phyloP scores from a whole-genome alignment of 345 rosid species.

The Pseudoturritis turrita region DNA sequence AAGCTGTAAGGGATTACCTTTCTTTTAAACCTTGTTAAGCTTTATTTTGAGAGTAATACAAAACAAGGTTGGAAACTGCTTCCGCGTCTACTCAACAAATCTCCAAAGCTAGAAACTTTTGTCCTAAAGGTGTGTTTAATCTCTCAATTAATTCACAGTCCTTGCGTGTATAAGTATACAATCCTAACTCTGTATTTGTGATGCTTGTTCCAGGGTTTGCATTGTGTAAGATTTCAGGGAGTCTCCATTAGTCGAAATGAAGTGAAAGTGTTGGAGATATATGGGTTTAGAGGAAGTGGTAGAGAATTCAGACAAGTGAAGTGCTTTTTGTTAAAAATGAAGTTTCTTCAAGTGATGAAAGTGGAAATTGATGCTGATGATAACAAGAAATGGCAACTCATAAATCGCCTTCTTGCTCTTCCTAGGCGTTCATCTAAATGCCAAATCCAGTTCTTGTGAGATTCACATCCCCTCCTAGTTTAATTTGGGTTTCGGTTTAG shows the following conservation, averaged over 20 bases:
- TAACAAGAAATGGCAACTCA: not conserved
- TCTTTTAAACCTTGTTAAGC: not conserved
- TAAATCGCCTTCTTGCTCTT: not conserved
- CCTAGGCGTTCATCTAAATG: not conserved
- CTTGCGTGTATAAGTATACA: too few relatives aligned
- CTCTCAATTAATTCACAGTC: not conserved
- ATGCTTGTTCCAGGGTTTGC: not conserved
- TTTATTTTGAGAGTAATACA: not conserved
- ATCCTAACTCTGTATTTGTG: too few relatives aligned
- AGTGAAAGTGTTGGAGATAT: conserved; percentile 3
- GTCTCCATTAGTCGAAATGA: not conserved
- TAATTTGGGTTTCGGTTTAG: not conserved
- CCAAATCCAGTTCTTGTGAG: not conserved
- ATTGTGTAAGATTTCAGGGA: not conserved
- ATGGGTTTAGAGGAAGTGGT: not conserved
- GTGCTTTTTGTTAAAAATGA: not conserved
- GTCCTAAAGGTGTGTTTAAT: not conserved
- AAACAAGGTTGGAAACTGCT: not conserved
- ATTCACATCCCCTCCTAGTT: not conserved
- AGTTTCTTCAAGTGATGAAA: not conserved
- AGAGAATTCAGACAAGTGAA: not conserved
- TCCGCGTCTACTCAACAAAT: not conserved
- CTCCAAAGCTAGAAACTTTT: not conserved
- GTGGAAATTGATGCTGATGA: not conserved
- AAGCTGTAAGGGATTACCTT: not conserved